Base-by-base conservation (phyloP, 78 protist genomes). In the Dictyostelium brefeldianum region DNA sequence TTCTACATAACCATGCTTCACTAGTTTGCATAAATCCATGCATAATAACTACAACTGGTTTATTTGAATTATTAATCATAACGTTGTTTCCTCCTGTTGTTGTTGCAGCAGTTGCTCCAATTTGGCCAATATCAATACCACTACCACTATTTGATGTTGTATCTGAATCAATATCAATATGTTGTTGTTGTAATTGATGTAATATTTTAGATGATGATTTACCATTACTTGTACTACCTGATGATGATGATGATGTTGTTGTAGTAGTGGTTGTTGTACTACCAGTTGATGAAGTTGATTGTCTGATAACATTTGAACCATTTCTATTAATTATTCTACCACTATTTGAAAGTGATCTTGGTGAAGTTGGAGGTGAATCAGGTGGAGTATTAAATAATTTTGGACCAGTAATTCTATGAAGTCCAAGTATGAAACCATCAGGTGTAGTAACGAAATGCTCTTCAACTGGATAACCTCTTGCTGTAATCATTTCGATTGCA, bases 1-100 rank as follows among this genome's bases (percentile, higher is more conserved):
- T 56, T n/a, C 94, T 47, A 77, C 89, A 90, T 43, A 90, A 62
- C 95, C 95, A 90, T 50, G 83, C 83, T 17, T 90, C 95, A 12
- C 78, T 54, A 14, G 91, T 80, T 67, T 90, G 95, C 89, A 90
- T 75, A 46, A 90, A 90, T n/a, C 95, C 95, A 79, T 90, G 95
- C 89, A 82, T 81, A 43, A 90, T 82, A 56, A 90, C 59, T 10
- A 90, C 95, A 14, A 80, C 95, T 6, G 92, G 92, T 75, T 75
- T 85, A 25, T 54, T 54, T 27, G 27, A 27, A 31, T 31, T 27
- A n/a, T n/a, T n/a, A n/a, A n/a, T n/a, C n/a, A n/a, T n/a, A n/a
- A n/a, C 27, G 15, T 31, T 67, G 48, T 15, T 31, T 46, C 36
- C 12, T 29, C 29, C 57, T 50, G 78, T 46, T 46, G 31, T 25